A percentile compares a stretch with the other conserved stretches of the same genome.
Evolutionary conservation across 75 land plant species (phyloP).

Genomic region (Pinus tabuliformis): DNA sequence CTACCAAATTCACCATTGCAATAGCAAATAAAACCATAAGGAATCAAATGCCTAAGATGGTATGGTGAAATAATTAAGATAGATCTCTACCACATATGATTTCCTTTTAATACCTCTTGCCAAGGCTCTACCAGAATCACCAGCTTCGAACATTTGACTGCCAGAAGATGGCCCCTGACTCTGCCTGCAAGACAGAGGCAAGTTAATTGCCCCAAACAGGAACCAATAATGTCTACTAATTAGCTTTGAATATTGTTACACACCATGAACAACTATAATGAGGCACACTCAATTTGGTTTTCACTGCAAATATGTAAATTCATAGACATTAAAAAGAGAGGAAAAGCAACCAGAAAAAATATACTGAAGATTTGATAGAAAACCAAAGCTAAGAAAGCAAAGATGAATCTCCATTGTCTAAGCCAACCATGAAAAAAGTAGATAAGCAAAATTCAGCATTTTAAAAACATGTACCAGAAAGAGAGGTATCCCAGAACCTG

Average conservation of each 20-base stretch:
- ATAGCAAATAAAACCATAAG: not conserved
- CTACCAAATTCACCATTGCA: not conserved
- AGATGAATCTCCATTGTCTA: not conserved
- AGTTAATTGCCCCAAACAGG: not conserved
- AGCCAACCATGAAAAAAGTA: not conserved
- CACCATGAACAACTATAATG: not conserved
- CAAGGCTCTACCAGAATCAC: not conserved
- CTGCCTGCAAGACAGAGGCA: constrained; percentile 7
- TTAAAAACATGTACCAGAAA: not conserved
- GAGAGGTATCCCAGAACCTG: not conserved
- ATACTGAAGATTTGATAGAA: not conserved
- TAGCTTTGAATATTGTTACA: not conserved
- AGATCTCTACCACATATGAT: not conserved
- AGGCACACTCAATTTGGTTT: not conserved
- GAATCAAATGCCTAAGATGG: not conserved
- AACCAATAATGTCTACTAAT: not conserved
- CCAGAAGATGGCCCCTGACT: not conserved
- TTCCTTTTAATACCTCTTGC: not conserved
- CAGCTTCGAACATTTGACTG: not conserved
- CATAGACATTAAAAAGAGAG: not conserved
- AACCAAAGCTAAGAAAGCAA: not conserved
- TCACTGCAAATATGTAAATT: not conserved
- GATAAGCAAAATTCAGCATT: not conserved
- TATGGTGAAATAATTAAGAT: not conserved
- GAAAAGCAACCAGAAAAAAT: not conserved